These are phyloP conservation scores for Aurantiochytrium sp. DNA, from an alignment of 108 stramenopile genomes.

Conservation along the genomic window DNA sequence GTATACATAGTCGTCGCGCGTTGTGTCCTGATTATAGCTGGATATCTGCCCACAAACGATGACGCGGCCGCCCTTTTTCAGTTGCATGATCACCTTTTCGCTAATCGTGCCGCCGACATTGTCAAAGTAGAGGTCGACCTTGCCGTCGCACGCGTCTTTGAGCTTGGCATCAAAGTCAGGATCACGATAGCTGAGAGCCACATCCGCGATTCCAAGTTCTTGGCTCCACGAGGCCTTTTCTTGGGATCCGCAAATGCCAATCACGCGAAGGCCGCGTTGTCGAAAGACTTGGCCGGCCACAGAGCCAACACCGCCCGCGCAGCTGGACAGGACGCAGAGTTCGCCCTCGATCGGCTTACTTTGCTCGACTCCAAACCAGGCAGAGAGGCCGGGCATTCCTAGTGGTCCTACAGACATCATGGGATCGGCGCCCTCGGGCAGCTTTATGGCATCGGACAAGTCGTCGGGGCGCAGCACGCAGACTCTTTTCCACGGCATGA, in stretches of 20 bases:
- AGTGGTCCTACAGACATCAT: not conserved
- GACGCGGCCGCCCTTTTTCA: not conserved
- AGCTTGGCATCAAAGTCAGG: not conserved
- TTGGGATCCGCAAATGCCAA: not conserved
- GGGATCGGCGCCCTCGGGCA: not conserved
- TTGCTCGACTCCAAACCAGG: not conserved
- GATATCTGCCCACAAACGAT: not conserved
- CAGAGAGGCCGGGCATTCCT: not conserved
- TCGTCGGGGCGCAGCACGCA: not conserved
- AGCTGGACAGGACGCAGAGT: not conserved
- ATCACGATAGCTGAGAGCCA: not conserved
- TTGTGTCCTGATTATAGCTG: slow-evolving; percentile 1
- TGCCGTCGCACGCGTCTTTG: not conserved
- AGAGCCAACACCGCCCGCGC: not conserved
- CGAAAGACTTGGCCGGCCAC: not conserved
- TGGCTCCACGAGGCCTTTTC: not conserved
- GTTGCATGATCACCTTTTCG: slow-evolving; percentile 11
- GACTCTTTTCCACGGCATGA: not conserved
- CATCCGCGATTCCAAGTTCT: not conserved
- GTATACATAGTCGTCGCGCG: not conserved
- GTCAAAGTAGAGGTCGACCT: slow-evolving; percentile 5
- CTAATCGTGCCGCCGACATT: not conserved
- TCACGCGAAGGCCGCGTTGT: not conserved
- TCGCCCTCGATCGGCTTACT: not conserved
- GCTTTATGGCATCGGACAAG: not conserved